Conservation (phyloP, 495 filamentous ascomycete genomes). For the Cryomyces minteri region DNA sequence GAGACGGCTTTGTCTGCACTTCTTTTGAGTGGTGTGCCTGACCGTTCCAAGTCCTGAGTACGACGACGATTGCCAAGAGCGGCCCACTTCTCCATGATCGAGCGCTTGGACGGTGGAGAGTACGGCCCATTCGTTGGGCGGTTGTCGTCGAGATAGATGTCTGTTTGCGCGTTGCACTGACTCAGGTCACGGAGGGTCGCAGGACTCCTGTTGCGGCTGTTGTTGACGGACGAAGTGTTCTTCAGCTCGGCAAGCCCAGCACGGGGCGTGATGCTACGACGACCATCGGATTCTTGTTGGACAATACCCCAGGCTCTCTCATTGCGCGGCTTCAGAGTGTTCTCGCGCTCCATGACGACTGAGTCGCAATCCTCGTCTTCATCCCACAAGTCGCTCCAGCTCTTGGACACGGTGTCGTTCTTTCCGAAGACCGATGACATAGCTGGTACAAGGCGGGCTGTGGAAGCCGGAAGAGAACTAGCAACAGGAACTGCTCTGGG, state of each 20-base stretch:
- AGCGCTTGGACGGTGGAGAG: slow-evolving; percentile 31
- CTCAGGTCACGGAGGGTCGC: slow-evolving; percentile 1
- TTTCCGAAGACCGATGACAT: slow-evolving; percentile 66
- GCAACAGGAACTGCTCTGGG: slow-evolving; percentile 39
- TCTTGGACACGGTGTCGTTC: slow-evolving; percentile 70
- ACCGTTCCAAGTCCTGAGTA: slow-evolving; percentile 20
- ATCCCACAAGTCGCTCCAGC: slow-evolving; percentile 94
- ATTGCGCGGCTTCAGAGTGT: slow-evolving; percentile 11
- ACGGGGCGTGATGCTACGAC: slow-evolving; percentile 17
- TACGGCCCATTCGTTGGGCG: slow-evolving; percentile 29
- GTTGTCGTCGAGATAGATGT: slow-evolving; percentile 49
- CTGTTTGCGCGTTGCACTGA: slow-evolving; percentile 39
- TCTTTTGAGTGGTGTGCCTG: slow-evolving; percentile 3
- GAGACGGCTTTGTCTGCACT: not conserved
- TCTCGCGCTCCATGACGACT: slow-evolving; percentile 11
- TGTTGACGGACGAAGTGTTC: slow-evolving; percentile 16
- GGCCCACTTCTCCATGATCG: slow-evolving; percentile 67
- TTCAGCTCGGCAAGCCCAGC: slow-evolving; percentile 18
- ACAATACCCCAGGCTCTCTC: slow-evolving; percentile 9
- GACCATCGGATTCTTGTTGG: slow-evolving; percentile 9
- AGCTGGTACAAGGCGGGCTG: slow-evolving; percentile 37
- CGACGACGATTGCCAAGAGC: slow-evolving; percentile 65
- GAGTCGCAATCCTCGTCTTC: slow-evolving; percentile 44
- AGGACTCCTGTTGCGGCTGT: slow-evolving; percentile 14
- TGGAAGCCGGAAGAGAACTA: slow-evolving; percentile 58